These are phyloP conservation scores for Fusarium mexicanum DNA, from an alignment of 2,329 filamentous ascomycete species.

Conservation along the genomic window DNA sequence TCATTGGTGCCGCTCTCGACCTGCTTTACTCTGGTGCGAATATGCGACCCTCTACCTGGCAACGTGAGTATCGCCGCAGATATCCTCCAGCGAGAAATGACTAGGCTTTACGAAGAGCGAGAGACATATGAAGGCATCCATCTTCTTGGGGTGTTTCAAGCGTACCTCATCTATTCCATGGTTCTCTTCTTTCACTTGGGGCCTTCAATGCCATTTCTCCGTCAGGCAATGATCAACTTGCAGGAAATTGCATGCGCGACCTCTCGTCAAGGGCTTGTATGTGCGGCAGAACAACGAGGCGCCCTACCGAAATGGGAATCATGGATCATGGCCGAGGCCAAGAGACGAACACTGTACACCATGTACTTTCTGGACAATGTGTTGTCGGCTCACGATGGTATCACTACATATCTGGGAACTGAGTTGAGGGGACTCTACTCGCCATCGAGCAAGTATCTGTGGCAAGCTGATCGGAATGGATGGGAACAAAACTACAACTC, in stretches of 20 bases:
- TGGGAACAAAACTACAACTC: constrained; percentile 58
- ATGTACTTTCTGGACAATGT: constrained; percentile 65
- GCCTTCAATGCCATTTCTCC: constrained; percentile 44
- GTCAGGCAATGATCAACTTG: constrained; percentile 58
- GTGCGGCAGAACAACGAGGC: constrained; percentile 51
- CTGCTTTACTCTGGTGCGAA: constrained; percentile 54
- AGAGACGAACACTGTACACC: constrained; percentile 59
- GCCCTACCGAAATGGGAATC: constrained; percentile 59
- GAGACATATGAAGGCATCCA: constrained; percentile 39
- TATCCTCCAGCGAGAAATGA: constrained; percentile 56
- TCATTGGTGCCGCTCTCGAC: constrained; percentile 48
- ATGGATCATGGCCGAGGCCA: constrained; percentile 64
- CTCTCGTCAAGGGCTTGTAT: constrained; percentile 54
- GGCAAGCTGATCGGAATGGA: constrained; percentile 51
- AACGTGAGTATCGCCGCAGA: constrained; percentile 46
- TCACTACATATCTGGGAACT: constrained; percentile 59
- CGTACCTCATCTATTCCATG: constrained; percentile 63
- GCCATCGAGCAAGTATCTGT: constrained; percentile 54
- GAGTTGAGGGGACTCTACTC: constrained; percentile 58
- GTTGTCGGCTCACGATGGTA: constrained; percentile 53
- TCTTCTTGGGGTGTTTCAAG: constrained; percentile 59
- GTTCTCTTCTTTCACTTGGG: constrained; percentile 55
- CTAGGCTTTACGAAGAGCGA: constrained; percentile 46
- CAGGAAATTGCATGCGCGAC: constrained; percentile 59
- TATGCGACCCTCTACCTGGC: constrained; percentile 50